phyloP scores from a whole-genome alignment of 352 stramenopile species.

The Blastocystis sp. region DNA sequence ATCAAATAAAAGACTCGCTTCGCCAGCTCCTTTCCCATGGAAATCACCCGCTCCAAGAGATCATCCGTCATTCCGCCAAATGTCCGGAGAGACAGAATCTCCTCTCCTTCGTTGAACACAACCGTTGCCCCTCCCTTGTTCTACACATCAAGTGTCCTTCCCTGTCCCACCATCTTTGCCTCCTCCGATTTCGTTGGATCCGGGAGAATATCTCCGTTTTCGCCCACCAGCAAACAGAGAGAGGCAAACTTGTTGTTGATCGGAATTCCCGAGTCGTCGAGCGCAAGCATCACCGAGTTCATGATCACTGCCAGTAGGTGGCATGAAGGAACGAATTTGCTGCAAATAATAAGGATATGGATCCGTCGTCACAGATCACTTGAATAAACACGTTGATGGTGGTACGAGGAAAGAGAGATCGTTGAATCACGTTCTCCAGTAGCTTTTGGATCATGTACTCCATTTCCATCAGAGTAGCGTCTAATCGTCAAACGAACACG shows the following conservation, averaged over 20 bases:
- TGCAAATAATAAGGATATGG: slow-evolving; percentile 12
- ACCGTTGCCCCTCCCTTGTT: slow-evolving; percentile 10
- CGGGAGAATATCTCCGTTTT: slow-evolving; percentile 26
- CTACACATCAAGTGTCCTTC: background rate
- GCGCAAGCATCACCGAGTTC: slow-evolving; percentile 27
- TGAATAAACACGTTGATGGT: slow-evolving; percentile 18
- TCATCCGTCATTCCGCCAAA: background rate
- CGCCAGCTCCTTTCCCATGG: background rate
- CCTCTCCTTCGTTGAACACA: background rate
- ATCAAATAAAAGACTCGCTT: slow-evolving; percentile 47
- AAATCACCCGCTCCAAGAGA: background rate
- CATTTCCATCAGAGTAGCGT: background rate
- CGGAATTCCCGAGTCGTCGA: slow-evolving; percentile 21
- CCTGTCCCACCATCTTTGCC: background rate
- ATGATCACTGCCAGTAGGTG: slow-evolving; percentile 10
- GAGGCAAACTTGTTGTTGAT: slow-evolving; percentile 33
- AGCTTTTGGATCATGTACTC: slow-evolving; percentile 18
- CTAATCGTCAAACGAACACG: background rate
- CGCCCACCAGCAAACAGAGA: background rate
- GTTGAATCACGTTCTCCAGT: slow-evolving; percentile 47
- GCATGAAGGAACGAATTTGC: background rate
- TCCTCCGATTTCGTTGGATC: slow-evolving; percentile 21
- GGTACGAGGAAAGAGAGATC: slow-evolving; percentile 40
- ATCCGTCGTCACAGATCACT: slow-evolving; percentile 40
- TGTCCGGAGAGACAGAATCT: background rate